These are phyloP conservation scores for Groenewaldozyma tartarivorans DNA, from an alignment of 805 yeast species.

Conservation along the genomic window DNA sequence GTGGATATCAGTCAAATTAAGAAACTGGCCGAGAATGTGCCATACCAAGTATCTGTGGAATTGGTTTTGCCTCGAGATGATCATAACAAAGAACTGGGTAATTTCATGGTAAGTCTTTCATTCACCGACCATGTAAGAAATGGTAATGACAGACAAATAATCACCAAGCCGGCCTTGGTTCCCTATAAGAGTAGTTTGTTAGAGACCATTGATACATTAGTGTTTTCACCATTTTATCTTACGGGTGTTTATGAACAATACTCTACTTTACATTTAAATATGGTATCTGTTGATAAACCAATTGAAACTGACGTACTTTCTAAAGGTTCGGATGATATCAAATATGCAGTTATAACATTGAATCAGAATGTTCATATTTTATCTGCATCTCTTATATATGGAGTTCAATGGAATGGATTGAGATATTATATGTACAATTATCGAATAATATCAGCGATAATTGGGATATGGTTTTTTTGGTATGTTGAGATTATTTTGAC, in stretches of 20 bases:
- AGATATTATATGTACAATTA: slow-evolving; percentile 24
- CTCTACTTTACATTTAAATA: slow-evolving; percentile 16
- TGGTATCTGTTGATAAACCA: slow-evolving; percentile 18
- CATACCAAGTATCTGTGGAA: slow-evolving; percentile 21
- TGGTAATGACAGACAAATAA: slow-evolving; percentile 5
- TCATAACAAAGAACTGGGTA: slow-evolving; percentile 24
- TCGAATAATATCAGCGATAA: slow-evolving; percentile 15
- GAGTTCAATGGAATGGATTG: slow-evolving; percentile 25
- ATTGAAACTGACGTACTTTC: slow-evolving; percentile 4
- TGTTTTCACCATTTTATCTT: slow-evolving; percentile 23
- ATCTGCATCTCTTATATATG: slow-evolving; percentile 18
- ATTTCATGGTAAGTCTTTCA: slow-evolving; percentile 21
- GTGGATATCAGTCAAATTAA: slow-evolving; percentile 9
- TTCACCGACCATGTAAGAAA: slow-evolving; percentile 5
- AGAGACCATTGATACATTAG: slow-evolving; percentile 20
- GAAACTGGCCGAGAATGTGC: slow-evolving; percentile 15
- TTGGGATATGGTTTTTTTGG: slow-evolving; percentile 23
- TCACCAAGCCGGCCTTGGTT: slow-evolving; percentile 22
- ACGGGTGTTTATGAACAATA: slow-evolving; percentile 20
- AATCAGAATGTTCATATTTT: slow-evolving; percentile 20
- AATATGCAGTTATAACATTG: slow-evolving; percentile 17
- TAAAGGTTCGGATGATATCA: slow-evolving; percentile 1
- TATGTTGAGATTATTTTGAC: slow-evolving; percentile 15
- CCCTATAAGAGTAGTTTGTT: slow-evolving; percentile 23
- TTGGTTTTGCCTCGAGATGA: slow-evolving; percentile 25